These are phyloP conservation scores for Myriangium duriaei DNA, from an alignment of 2,329 filamentous ascomycete species.

Conservation along the genomic window DNA sequence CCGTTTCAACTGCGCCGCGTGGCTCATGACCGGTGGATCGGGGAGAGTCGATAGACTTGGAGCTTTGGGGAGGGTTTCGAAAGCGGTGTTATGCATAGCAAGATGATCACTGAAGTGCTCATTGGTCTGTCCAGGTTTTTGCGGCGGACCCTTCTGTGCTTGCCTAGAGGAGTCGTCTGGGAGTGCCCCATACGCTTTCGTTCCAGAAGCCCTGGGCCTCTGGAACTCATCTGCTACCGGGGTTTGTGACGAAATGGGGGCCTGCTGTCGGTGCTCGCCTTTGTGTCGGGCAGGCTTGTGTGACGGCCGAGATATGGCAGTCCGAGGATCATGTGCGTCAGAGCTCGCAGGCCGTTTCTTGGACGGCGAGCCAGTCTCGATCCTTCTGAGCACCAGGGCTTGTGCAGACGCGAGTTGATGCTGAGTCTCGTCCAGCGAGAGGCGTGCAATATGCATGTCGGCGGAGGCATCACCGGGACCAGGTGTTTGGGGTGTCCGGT, in stretches of 20 bases:
- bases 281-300: too few relatives aligned
- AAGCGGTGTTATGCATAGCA: background rate
- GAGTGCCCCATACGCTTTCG: too few relatives aligned
- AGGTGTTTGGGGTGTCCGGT: constrained; percentile 2
- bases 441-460: constrained; percentile 8
- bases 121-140: too few relatives aligned
- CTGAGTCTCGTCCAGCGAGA: constrained; percentile 4
- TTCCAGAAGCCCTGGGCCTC: too few relatives aligned
- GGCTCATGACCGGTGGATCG: background rate
- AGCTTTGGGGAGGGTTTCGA: background rate
- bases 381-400: background rate
- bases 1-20: constrained; percentile 1
- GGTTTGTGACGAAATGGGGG: too few relatives aligned
- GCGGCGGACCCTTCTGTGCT: too few relatives aligned
- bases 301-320: too few relatives aligned
- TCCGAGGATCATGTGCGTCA: constrained; percentile 2
- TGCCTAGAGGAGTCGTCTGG: too few relatives aligned
- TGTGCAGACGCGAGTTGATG: background rate
- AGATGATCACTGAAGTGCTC: too few relatives aligned
- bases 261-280: too few relatives aligned
- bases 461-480: constrained; percentile 1
- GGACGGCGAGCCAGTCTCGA: constrained; percentile 5
- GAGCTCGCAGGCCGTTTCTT: constrained; percentile 9
- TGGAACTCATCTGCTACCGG: too few relatives aligned
- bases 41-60: background rate